Evolutionary conservation across 495 filamentous ascomycete species (phyloP).

Genomic region (Penicillium coffeae): DNA sequence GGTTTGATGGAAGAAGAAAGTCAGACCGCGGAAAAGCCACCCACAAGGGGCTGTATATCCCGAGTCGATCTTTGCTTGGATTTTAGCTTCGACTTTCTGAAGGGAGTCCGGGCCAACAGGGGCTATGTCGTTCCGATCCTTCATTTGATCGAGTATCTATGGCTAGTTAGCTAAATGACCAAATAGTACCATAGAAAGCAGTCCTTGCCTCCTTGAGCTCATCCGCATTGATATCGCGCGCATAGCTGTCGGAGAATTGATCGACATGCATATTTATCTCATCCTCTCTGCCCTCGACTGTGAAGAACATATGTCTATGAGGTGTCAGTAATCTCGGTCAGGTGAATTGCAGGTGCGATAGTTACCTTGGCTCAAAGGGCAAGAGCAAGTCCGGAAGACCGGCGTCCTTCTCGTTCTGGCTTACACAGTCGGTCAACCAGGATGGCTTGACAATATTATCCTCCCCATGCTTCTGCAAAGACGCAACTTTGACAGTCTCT

Average conservation of each 20-base stretch:
- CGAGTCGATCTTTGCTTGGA: constrained; percentile 41
- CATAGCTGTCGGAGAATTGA: constrained; percentile 78
- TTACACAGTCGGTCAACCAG: constrained; percentile 83
- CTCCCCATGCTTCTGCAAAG: constrained; percentile 65
- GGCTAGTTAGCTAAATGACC: background rate
- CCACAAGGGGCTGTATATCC: constrained; percentile 45
- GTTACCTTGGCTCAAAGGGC: constrained; percentile 64
- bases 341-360: background rate
- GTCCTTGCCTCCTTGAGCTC: constrained; percentile 56
- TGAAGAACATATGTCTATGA: constrained; percentile 55
- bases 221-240: constrained; percentile 60
- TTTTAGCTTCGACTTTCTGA: constrained; percentile 54
- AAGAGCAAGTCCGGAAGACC: constrained; percentile 54
- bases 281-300: constrained; percentile 39
- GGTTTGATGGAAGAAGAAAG: constrained; percentile 46
- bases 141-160: constrained; percentile 47
- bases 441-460: constrained; percentile 69
- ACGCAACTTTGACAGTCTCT: constrained; percentile 81
- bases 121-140: constrained; percentile 18
- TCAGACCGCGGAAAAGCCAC: constrained; percentile 64
- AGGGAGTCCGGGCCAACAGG: constrained; percentile 34
- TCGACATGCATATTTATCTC: constrained; percentile 58
- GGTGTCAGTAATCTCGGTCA: background rate
- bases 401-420: constrained; percentile 60
- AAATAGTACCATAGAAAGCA: background rate